phyloP scores from a whole-genome alignment of 2,329 filamentous ascomycete species.

The Aspergillus sp. region DNA sequence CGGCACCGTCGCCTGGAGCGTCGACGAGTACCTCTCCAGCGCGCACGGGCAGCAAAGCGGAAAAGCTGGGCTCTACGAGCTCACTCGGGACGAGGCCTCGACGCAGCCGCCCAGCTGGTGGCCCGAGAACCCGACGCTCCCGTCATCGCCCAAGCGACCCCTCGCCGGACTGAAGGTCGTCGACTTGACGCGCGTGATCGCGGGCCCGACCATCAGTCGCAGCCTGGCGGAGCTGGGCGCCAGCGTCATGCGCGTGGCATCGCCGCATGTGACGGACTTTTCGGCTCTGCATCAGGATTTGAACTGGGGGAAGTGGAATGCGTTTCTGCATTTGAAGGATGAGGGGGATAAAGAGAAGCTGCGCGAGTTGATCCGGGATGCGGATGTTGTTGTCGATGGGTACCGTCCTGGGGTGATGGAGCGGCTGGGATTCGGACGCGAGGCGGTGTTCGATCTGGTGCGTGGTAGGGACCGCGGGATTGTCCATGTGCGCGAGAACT shows the following conservation, averaged over 20 bases:
- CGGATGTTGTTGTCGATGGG: conserved; percentile 68
- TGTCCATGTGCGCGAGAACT: conserved; percentile 72
- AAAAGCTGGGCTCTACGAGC: conserved; percentile 4
- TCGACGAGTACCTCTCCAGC: conserved; percentile 7
- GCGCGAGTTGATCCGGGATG: conserved; percentile 59
- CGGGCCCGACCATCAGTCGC: conserved; percentile 69
- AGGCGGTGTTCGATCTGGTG: conserved; percentile 54
- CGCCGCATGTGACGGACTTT: conserved; percentile 65
- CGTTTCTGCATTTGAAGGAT: conserved; percentile 63
- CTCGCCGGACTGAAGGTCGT: conserved; percentile 67
- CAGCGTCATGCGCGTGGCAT: conserved; percentile 70
- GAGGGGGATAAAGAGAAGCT: conserved; percentile 55
- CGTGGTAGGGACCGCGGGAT: conserved; percentile 60
- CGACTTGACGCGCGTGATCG: conserved; percentile 73
- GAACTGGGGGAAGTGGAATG: conserved; percentile 69
- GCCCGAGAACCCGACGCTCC: background rate
- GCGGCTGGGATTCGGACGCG: conserved; percentile 62
- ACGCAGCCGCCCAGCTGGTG: background rate
- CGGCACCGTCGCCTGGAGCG: conserved; percentile 6
- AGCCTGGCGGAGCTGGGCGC: conserved; percentile 74
- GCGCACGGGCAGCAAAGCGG: conserved; percentile 7
- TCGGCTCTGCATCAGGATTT: conserved; percentile 73
- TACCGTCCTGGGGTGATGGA: conserved; percentile 67
- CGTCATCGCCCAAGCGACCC: conserved; percentile 4
- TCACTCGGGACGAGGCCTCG: background rate